phyloP scores from a whole-genome alignment of 2,329 filamentous ascomycete genomes.

The Aspergillus melleus region DNA sequence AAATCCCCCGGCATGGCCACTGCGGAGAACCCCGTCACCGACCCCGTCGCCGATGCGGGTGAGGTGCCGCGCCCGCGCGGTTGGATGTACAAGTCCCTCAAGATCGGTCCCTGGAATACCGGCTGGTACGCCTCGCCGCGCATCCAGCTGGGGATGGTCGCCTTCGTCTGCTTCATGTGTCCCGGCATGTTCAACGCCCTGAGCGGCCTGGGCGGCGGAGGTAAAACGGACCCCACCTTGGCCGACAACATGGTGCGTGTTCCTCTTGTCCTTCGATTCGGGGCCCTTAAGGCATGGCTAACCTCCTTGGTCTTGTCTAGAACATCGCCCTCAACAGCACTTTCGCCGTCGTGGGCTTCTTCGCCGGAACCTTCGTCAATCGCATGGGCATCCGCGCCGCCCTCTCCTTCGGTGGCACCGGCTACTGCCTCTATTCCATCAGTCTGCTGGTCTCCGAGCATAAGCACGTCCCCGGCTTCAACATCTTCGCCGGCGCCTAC shows the following conservation, averaged over 20 bases:
- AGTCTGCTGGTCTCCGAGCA: constrained; percentile 42
- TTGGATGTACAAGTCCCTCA: constrained; percentile 59
- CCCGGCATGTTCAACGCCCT: constrained; percentile 68
- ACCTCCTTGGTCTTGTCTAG: too few relatives aligned
- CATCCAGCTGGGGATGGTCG: constrained; percentile 66
- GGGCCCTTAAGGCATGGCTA: background rate
- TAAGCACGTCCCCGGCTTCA: constrained; percentile 47
- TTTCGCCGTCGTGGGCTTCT: constrained; percentile 64
- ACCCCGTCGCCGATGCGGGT: background rate
- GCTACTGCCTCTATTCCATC: constrained; percentile 45
- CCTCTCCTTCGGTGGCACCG: constrained; percentile 43
- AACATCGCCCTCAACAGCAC: constrained; percentile 70
- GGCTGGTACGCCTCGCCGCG: constrained; percentile 70
- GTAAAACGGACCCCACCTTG: constrained; percentile 51
- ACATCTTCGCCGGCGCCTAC: constrained; percentile 49
- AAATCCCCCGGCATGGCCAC: background rate
- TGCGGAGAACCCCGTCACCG: background rate
- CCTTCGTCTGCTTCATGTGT: constrained; percentile 66
- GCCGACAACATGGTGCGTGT: constrained; percentile 51
- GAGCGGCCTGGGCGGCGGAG: constrained; percentile 60
- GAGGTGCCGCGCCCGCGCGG: constrained; percentile 17
- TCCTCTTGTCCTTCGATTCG: background rate
- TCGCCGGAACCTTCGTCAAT: constrained; percentile 46
- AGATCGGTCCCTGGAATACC: constrained; percentile 51
- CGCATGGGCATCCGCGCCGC: constrained; percentile 42